Conservation (phyloP, 139 green algal species). For the Desmodesmus armatus region DNA sequence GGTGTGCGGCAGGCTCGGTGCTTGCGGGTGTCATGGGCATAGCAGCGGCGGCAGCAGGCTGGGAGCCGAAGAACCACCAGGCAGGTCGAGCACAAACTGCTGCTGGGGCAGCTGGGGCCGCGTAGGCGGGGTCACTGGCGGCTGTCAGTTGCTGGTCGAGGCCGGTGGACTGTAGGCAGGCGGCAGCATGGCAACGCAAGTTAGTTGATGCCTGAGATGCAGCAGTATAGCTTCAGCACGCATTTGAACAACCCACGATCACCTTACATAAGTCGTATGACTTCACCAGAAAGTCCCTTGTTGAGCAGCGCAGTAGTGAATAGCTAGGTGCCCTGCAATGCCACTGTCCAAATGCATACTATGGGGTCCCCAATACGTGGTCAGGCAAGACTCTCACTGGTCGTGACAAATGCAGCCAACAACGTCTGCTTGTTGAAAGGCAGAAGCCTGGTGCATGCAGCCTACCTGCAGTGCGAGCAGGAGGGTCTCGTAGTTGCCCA, state of each 20-base stretch:
- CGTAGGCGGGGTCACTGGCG: constrained; percentile 51
- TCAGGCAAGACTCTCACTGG: too few species aligned
- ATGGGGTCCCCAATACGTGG: not conserved
- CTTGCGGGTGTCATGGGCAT: constrained; percentile 34
- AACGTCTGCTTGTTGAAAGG: not conserved
- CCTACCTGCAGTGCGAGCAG: constrained; percentile 64
- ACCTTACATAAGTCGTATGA: not conserved
- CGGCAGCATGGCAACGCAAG: not conserved
- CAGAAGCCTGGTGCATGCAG: not conserved
- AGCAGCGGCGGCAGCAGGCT: constrained; percentile 44
- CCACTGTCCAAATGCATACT: not conserved
- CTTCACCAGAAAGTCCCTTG: not conserved
- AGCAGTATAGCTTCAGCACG: not conserved
- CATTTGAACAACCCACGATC: not conserved
- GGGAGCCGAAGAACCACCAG: constrained; percentile 48
- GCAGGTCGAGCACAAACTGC: constrained; percentile 27
- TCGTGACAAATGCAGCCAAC: too few species aligned
- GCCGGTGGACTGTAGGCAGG: constrained; percentile 42
- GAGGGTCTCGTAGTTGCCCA: constrained; percentile 62
- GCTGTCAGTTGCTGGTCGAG: constrained; percentile 53
- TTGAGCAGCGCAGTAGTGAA: not conserved
- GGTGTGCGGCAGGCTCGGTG: constrained; percentile 11
- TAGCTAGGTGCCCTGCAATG: not conserved
- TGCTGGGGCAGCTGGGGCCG: constrained; percentile 45
- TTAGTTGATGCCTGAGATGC: not conserved